phyloP scores from a whole-genome alignment of 1,284 basidiomycete genomes.

The Schizophyllum amplum region DNA sequence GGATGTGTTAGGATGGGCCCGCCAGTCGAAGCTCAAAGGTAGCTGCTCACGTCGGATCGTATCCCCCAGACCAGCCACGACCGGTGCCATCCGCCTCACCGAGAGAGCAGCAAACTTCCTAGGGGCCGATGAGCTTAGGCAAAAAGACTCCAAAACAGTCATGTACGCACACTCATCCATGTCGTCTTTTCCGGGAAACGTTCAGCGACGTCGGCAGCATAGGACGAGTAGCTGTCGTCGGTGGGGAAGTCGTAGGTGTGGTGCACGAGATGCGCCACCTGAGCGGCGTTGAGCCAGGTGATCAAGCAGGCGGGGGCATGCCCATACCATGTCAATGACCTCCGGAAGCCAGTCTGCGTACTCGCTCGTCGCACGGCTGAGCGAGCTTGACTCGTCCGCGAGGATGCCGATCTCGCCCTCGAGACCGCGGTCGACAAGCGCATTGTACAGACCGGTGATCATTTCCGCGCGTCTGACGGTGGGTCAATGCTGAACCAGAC shows the following conservation, averaged over 20 bases:
- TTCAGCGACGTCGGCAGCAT: constrained; percentile 17
- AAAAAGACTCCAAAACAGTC: constrained; percentile 24
- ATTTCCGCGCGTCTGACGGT: constrained; percentile 24
- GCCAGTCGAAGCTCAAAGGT: background rate
- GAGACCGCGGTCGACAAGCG: constrained; percentile 20
- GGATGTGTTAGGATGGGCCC: background rate
- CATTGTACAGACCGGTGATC: constrained; percentile 24
- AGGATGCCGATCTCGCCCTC: constrained; percentile 24
- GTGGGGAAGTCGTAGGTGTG: constrained; percentile 30
- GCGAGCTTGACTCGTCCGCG: constrained; percentile 25
- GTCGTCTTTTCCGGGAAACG: constrained; percentile 22
- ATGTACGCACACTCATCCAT: constrained; percentile 29
- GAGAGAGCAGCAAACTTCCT: constrained; percentile 28
- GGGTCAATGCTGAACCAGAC: background rate
- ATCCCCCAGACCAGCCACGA: constrained; percentile 22
- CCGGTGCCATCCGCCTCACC: constrained; percentile 26
- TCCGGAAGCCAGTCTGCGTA: constrained; percentile 26
- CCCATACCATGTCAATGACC: constrained; percentile 20
- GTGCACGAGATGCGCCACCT: constrained; percentile 26
- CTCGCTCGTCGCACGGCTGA: constrained; percentile 20
- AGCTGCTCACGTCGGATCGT: constrained; percentile 25
- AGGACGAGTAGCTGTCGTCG: constrained; percentile 23
- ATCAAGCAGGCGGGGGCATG: background rate
- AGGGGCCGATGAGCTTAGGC: background rate
- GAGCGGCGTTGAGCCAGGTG: background rate